Conservation (phyloP, 305 asterid genomes). For the Fraxinus nigra region DNA sequence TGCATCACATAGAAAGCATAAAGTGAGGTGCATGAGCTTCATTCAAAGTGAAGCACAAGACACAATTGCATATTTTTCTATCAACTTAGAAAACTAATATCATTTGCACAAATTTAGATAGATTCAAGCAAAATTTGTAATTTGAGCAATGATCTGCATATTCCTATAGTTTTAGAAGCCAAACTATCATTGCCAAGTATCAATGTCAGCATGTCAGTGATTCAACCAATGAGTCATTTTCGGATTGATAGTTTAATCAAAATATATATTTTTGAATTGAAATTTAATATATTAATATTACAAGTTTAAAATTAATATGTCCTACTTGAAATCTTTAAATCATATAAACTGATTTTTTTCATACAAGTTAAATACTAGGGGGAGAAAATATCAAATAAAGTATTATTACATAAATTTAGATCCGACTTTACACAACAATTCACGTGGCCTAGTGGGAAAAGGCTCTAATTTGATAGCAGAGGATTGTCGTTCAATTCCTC, state of each 20-base stretch:
- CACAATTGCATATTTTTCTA: neutral
- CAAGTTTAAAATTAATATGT: neutral
- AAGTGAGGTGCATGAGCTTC: neutral
- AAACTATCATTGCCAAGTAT: neutral
- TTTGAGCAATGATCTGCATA: neutral
- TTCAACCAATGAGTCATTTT: neutral
- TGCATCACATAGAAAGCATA: neutral
- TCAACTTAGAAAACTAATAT: neutral
- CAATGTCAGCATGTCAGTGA: neutral
- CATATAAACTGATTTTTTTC: neutral
- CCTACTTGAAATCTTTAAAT: neutral
- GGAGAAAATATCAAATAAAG: neutral
- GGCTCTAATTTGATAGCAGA: neutral
- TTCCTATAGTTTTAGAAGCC: neutral
- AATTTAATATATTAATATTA: neutral
- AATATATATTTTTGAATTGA: neutral
- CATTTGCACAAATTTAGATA: neutral
- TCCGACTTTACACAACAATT: neutral
- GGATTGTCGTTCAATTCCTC: neutral
- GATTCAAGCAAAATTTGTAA: neutral
- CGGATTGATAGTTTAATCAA: neutral
- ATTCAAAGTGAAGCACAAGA: neutral
- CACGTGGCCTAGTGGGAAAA: neutral
- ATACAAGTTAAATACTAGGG: neutral
- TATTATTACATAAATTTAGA: neutral